Conservation (phyloP, 805 yeast species). For the Monosporozyma aerobia region DNA sequence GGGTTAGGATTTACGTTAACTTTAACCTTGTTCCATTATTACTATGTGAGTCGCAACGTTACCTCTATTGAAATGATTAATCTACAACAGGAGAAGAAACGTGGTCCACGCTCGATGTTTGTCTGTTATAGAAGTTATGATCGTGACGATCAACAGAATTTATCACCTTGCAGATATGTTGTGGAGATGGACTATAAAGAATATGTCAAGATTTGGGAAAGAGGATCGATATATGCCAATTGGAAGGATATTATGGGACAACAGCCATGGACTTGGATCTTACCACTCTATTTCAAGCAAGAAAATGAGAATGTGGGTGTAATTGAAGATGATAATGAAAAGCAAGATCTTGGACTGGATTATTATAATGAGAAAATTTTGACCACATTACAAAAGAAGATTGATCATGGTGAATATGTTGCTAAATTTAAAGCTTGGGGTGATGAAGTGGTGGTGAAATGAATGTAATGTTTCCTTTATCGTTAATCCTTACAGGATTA, state of each 20-base stretch:
- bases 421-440: constrained; percentile 10
- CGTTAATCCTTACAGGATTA: not conserved
- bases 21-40: constrained; percentile 35
- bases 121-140: constrained; percentile 16
- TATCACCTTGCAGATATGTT: constrained; percentile 31
- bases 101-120: constrained; percentile 12
- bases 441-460: not conserved
- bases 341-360: not conserved
- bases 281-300: not conserved
- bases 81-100: not conserved
- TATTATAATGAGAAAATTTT: not conserved
- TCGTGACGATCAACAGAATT: not conserved
- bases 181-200: constrained; percentile 29
- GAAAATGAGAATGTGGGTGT: not conserved
- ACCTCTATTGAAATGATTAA: constrained; percentile 43
- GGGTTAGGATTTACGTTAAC: constrained; percentile 34
- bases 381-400: constrained; percentile 4
- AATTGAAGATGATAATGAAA: not conserved
- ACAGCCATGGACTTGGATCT: not conserved
- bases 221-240: constrained; percentile 17
- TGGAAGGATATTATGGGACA: constrained; percentile 13
- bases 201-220: constrained; percentile 18
- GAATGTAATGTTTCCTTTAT: no score
- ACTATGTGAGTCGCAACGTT: constrained; percentile 39
- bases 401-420: constrained; percentile 6